These are phyloP conservation scores for Dendrostoma leiphaemia DNA, from an alignment of 2,329 filamentous ascomycete species.

Conservation along the genomic window DNA sequence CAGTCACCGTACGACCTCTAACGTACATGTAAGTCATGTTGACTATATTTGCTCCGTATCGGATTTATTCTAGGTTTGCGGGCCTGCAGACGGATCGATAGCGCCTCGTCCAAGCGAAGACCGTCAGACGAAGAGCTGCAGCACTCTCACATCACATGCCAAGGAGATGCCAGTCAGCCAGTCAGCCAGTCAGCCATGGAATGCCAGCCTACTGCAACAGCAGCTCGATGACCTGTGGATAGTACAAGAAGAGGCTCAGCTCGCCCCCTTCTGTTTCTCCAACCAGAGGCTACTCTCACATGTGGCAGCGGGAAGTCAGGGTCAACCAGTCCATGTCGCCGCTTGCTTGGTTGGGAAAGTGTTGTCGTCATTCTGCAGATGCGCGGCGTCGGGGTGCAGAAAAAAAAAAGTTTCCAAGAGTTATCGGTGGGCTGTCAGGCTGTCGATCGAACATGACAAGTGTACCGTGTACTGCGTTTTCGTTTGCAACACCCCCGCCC, in stretches of 20 bases:
- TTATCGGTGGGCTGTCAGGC: background rate
- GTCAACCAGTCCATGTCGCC: background rate
- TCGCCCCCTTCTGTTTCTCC: no score
- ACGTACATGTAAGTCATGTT: background rate
- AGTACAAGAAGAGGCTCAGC: background rate
- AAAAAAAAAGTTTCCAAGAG: background rate
- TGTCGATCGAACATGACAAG: background rate
- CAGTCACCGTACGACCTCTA: background rate
- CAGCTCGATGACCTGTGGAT: background rate
- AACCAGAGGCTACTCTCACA: no score
- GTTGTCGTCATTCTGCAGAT: constrained; percentile 15
- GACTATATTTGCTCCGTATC: background rate
- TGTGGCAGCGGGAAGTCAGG: background rate
- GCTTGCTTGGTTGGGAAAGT: background rate
- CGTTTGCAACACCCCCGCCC: no score
- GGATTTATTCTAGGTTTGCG: background rate
- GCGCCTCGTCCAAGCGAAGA: background rate
- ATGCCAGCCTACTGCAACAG: background rate
- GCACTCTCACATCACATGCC: no score
- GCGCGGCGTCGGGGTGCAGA: background rate
- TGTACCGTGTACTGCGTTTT: background rate
- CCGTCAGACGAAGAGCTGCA: no score
- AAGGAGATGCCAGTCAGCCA: no score
- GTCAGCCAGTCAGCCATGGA: background rate
- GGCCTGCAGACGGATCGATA: background rate